These are phyloP conservation scores for Hypoxylon sp. DNA, from an alignment of 2,329 filamentous ascomycete genomes.

Conservation along the genomic window DNA sequence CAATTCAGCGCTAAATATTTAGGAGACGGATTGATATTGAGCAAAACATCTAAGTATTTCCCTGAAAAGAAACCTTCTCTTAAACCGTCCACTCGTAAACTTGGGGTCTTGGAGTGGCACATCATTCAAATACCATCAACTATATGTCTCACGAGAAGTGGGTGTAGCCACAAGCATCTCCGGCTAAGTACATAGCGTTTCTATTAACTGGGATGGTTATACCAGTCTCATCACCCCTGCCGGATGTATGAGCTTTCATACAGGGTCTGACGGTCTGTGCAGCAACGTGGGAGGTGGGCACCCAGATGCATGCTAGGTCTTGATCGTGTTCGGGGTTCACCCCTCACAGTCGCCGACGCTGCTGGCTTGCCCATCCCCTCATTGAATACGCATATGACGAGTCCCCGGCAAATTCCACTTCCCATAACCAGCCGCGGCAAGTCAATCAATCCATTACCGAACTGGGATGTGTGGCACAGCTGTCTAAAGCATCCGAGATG, in stretches of 20 bases:
- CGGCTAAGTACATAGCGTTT: too few relatives aligned
- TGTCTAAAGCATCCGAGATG: neutral
- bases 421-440: neutral
- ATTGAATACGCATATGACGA: neutral
- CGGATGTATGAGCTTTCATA: neutral
- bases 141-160: neutral
- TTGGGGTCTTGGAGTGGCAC: neutral
- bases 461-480: neutral
- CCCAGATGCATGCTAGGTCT: neutral
- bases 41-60: neutral
- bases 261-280: neutral
- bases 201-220: neutral
- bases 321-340: neutral
- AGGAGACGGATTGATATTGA: neutral
- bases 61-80: neutral
- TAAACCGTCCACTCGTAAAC: neutral
- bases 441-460: neutral
- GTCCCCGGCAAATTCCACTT: neutral
- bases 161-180: neutral
- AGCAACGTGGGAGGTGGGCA: constrained; percentile 2
- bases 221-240: neutral
- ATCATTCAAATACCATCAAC: neutral
- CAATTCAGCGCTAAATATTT: neutral
- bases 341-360: neutral
- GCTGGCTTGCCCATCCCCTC: neutral